Conservation (phyloP, 2,329 filamentous ascomycete genomes). For the Coccinonectria pachysandricola region DNA sequence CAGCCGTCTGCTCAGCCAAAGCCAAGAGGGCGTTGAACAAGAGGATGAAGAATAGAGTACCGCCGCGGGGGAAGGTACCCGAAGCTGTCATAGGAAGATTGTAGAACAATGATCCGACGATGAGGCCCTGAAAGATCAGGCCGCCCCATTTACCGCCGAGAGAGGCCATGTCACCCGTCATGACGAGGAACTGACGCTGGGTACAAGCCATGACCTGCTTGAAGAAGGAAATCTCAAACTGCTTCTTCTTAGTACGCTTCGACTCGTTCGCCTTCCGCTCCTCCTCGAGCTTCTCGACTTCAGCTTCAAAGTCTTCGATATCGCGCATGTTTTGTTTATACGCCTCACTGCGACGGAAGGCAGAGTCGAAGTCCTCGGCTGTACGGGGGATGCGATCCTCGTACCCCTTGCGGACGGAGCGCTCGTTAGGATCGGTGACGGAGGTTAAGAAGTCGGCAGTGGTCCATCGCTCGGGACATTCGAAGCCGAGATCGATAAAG, state of each 20-base stretch:
- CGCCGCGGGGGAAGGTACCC: slow-evolving; percentile 51
- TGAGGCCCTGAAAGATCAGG: slow-evolving; percentile 61
- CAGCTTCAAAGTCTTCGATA: slow-evolving; percentile 52
- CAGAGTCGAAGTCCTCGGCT: slow-evolving; percentile 52
- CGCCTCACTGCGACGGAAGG: slow-evolving; percentile 52
- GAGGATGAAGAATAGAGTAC: slow-evolving; percentile 39
- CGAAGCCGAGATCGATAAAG: slow-evolving; percentile 62
- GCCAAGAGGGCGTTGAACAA: slow-evolving; percentile 56
- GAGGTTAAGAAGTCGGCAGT: slow-evolving; percentile 69
- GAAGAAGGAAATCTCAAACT: slow-evolving; percentile 66
- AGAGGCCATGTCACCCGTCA: slow-evolving; percentile 64
- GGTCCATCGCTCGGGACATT: slow-evolving; percentile 60
- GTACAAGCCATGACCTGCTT: slow-evolving; percentile 63
- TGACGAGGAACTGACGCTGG: slow-evolving; percentile 68
- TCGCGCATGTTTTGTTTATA: slow-evolving; percentile 53
- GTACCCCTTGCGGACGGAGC: slow-evolving; percentile 55
- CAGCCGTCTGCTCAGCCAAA: slow-evolving; percentile 59
- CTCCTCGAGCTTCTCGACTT: slow-evolving; percentile 39
- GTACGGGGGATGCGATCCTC: slow-evolving; percentile 60
- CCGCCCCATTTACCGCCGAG: slow-evolving; percentile 74
- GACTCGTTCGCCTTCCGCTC: slow-evolving; percentile 50
- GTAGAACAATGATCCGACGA: slow-evolving; percentile 73
- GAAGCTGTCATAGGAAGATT: slow-evolving; percentile 48
- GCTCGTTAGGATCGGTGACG: slow-evolving; percentile 63
- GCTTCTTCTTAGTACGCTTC: slow-evolving; percentile 54